Percentiles rank a stretch among this genome's conserved stretches.
These are phyloP conservation scores for Ogataea zsoltii DNA, from an alignment of 805 yeast genomes.

Conservation along the genomic window DNA sequence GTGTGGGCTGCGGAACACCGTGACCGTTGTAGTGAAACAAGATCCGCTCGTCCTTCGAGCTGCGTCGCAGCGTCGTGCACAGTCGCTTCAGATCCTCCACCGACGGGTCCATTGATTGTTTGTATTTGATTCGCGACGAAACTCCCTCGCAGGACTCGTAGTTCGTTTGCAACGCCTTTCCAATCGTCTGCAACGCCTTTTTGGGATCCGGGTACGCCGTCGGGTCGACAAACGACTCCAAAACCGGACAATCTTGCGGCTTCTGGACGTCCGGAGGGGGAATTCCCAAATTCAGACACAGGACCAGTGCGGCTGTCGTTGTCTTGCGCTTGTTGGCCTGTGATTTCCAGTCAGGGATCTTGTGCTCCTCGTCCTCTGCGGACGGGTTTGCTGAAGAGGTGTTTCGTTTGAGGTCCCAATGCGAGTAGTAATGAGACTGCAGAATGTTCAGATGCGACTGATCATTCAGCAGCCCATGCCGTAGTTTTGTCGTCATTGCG, in stretches of 20 bases:
- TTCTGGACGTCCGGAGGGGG: conserved; percentile 96
- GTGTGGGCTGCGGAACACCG: conserved; percentile 97
- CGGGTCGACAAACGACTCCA: conserved; percentile 95
- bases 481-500: conserved; percentile 23
- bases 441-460: conserved; percentile 30
- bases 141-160: conserved; percentile 67
- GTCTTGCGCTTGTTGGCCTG: conserved; percentile 91
- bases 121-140: conserved; percentile 83
- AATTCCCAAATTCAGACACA: conserved; percentile 90
- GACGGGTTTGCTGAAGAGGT: conserved; percentile 83
- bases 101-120: conserved; percentile 89
- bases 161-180: conserved; percentile 82
- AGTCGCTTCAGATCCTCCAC: conserved; percentile 94
- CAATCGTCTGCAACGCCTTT: conserved; percentile 88
- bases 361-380: conserved; percentile 60
- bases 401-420: conserved; percentile 90
- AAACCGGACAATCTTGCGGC: conserved; percentile 88
- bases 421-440: conserved; percentile 40
- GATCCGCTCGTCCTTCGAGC: conserved; percentile 91
- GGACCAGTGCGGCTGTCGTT: conserved; percentile 85
- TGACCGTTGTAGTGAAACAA: conserved; percentile 96
- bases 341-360: conserved; percentile 86
- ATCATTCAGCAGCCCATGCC: conserved; percentile 37
- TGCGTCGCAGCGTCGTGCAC: conserved; percentile 83
- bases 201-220: conserved; percentile 76